Evolutionary conservation across 2,329 filamentous ascomycete genomes (phyloP), one percentile per base, ranked within the genome.

Genomic region (Fusarium domesticum): DNA sequence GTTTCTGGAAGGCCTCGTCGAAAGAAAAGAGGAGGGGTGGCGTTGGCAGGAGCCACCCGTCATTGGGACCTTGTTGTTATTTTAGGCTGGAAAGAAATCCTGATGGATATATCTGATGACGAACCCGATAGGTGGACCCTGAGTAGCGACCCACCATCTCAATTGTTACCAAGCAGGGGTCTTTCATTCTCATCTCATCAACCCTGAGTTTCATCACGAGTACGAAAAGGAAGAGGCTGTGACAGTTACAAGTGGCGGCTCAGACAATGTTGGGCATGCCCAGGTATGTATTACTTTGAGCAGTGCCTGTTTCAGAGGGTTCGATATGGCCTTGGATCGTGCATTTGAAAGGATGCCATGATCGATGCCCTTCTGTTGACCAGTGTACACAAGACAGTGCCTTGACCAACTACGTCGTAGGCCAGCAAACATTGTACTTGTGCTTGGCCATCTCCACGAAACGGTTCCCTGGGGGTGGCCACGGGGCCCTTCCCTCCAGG

Each of bases 111-210:
- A 28, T n/a, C 39, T 34, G 37, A 28, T 25, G 39, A 33, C 25
- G 38, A 31, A 58, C 44, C 56, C 56, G 58, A 60, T 60, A 60
- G 58, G 58, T 59, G 54, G 58, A 50, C 28, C 51, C 47, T 41
- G n/a, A 25, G 36, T 30, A 19, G 23, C n/a, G 38, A 20, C 48
- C 58, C 58, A 58, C 50, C 34, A n/a, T 12, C 19, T 20, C 14
- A 35, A 39, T 47, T 48, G 56, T n/a, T n/a, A n/a, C 48, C 55
- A 60, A 51, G 51, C 57, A 59, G 49, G 50, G 23, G 54, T 51
- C 51, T 35, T n/a, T n/a, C n/a, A n/a, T n/a, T n/a, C n/a, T 57
- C 52, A 57, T 57, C 49, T 59, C 47, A 48, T 49, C 37, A 45
- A 37, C 45, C 45, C 30, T 33, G 30, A 33, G 7, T 16, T 43